Conservation (phyloP, 768 basidiomycete genomes). For the button mushroom (Agaricus bisporus) region DNA sequence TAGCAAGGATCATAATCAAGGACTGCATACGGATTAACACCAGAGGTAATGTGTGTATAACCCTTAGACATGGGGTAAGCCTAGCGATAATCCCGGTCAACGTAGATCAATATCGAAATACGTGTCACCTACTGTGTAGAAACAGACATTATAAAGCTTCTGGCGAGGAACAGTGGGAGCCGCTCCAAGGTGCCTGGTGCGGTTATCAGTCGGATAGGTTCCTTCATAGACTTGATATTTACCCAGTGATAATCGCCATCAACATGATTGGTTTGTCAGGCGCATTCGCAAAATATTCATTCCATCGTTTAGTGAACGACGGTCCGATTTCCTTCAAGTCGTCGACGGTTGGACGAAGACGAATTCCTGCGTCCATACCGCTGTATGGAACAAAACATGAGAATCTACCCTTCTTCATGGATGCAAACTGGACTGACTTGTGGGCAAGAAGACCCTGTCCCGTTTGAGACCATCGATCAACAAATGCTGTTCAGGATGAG, state of each 20-base stretch:
- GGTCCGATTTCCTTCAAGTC: conserved; percentile 48
- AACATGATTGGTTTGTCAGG: conserved; percentile 53
- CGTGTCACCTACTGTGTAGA: conserved; percentile 13
- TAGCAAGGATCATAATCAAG: conserved; percentile 41
- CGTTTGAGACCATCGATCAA: conserved; percentile 22
- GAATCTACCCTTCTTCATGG: background rate
- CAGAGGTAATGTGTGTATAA: conserved; percentile 40
- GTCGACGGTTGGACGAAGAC: conserved; percentile 42
- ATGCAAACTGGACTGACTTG: conserved; percentile 33
- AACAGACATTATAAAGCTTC: conserved; percentile 18
- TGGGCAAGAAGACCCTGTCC: conserved; percentile 47
- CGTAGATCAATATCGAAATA: background rate
- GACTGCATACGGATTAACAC: conserved; percentile 32
- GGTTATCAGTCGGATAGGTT: background rate
- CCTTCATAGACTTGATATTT: conserved; percentile 8
- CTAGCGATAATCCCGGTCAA: background rate
- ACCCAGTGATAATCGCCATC: conserved; percentile 37
- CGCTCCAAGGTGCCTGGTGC: conserved; percentile 15
- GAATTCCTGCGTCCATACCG: conserved; percentile 49
- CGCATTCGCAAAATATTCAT: conserved; percentile 38
- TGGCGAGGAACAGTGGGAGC: conserved; percentile 13
- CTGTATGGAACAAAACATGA: conserved; percentile 21
- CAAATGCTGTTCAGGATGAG: conserved; percentile 10
- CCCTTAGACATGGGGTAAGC: conserved; percentile 40
- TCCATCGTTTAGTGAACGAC: conserved; percentile 43